Evolutionary conservation across 2,329 filamentous ascomycete species (phyloP).

Genomic region (Pyrenophora teres): DNA sequence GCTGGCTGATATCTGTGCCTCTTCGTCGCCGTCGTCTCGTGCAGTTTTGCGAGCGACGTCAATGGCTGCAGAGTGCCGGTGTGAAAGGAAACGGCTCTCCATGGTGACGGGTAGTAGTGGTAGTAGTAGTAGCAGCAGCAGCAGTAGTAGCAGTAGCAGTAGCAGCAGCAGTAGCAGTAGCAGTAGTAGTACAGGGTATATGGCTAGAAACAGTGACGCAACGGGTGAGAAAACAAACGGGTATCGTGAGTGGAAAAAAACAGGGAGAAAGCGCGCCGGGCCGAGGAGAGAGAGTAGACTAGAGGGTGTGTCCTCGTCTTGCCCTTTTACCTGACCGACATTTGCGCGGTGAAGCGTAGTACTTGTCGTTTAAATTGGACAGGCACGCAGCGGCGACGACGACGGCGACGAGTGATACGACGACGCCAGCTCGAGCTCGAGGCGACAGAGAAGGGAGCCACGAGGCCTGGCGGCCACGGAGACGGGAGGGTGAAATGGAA

Average conservation of each 20-base stretch:
- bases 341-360: conserved; percentile 35
- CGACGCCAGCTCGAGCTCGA: background rate
- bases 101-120: conserved; percentile 27
- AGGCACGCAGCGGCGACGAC: conserved; percentile 32
- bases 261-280: background rate
- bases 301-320: conserved; percentile 14
- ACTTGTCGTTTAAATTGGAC: conserved; percentile 24
- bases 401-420: conserved; percentile 35
- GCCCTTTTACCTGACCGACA: conserved; percentile 35
- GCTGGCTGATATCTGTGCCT: conserved; percentile 22
- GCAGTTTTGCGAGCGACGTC: conserved; percentile 20
- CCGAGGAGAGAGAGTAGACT: conserved; percentile 12
- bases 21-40: conserved; percentile 20
- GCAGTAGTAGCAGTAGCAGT: conserved; percentile 21
- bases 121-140: background rate
- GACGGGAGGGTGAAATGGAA: conserved; percentile 15
- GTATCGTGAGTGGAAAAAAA: conserved; percentile 12
- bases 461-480: conserved; percentile 15
- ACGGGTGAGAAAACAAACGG: conserved; percentile 14
- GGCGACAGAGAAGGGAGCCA: conserved; percentile 14
- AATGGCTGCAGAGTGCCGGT: conserved; percentile 25
- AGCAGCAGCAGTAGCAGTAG: background rate
- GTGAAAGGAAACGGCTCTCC: conserved; percentile 32
- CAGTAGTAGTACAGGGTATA: conserved; percentile 40
- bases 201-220: conserved; percentile 22